A percentile compares a stretch with the other conserved stretches of the same genome.
Conservation (phyloP, 2,329 filamentous ascomycete species). For the Magnaporthales sp. region DNA sequence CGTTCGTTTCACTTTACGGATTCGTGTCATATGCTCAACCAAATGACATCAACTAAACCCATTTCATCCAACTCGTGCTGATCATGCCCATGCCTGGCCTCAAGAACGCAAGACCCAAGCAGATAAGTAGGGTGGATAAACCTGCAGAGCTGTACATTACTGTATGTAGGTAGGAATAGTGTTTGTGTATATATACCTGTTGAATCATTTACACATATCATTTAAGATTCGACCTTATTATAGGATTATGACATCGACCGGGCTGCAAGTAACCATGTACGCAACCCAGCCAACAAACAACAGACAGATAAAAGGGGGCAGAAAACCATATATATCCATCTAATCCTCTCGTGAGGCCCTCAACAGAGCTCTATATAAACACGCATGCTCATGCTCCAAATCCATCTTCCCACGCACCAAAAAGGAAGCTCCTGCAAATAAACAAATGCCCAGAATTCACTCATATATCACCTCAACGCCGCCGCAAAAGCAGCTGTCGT, state of each 20-base stretch:
- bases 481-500: constrained; percentile 6
- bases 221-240: no score
- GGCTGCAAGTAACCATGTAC: neutral
- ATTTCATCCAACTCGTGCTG: neutral
- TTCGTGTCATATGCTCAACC: neutral
- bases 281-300: neutral
- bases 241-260: neutral
- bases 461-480: constrained; percentile 2
- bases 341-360: neutral
- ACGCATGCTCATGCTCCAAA: neutral
- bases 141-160: no score
- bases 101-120: neutral
- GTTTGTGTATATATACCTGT: no score
- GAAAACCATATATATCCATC: neutral
- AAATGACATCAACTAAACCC: neutral
- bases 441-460: neutral
- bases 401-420: neutral
- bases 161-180: neutral
- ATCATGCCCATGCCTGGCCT: neutral
- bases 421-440: neutral
- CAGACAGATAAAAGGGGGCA: neutral
- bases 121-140: neutral
- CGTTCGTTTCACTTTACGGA: neutral
- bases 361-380: neutral
- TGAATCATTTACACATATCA: no score